phyloP scores from a whole-genome alignment of 148 eudicot species.

The Euryodendron excelsum region DNA sequence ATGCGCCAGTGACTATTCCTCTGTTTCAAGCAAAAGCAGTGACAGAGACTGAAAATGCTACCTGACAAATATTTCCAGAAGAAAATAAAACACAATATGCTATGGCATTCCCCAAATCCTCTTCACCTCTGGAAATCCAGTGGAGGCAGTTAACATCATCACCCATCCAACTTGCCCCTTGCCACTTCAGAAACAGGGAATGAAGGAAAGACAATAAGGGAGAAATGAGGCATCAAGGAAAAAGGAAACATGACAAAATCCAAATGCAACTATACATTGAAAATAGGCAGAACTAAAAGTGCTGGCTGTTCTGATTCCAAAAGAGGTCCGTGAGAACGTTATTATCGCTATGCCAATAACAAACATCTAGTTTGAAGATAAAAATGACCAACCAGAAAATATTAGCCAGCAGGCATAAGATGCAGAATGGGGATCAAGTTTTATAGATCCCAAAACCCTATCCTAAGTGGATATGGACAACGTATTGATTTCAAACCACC shows the following conservation, averaged over 20 bases:
- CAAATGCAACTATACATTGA: neutral
- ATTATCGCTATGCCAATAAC: neutral
- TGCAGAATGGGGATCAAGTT: neutral
- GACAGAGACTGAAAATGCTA: neutral
- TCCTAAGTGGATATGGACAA: too few relatives aligned
- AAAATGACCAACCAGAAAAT: neutral
- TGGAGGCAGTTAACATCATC: neutral
- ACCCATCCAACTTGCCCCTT: neutral
- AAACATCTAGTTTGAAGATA: neutral
- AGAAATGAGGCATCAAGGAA: neutral
- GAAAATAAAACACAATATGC: neutral
- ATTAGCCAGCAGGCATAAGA: neutral
- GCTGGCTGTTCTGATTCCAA: neutral
- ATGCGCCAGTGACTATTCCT: slow-evolving; percentile 87
- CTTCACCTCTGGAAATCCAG: neutral
- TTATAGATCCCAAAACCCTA: too few relatives aligned
- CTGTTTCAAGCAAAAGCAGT: slow-evolving; percentile 34
- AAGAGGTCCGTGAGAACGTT: neutral
- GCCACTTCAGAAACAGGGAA: neutral
- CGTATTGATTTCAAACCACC: too few relatives aligned
- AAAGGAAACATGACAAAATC: neutral
- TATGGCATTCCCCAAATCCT: neutral
- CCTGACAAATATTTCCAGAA: neutral
- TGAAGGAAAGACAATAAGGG: neutral
- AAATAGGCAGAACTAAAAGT: neutral